These are phyloP conservation scores for Baudoinia panamericana DNA, from an alignment of 495 filamentous ascomycete species.

Conservation along the genomic window DNA sequence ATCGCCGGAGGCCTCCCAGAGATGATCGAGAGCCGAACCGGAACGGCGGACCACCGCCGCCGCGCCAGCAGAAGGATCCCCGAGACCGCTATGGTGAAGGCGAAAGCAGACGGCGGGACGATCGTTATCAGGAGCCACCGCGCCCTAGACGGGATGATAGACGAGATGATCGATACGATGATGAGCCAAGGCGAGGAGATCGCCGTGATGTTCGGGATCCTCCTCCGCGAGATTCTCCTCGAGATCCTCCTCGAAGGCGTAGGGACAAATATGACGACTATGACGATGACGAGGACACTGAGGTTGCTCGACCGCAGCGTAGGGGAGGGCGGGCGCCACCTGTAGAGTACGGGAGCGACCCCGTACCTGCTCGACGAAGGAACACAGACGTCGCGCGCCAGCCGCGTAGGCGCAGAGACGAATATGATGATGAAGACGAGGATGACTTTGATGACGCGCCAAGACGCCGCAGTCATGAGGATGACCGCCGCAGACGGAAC, in stretches of 20 bases:
- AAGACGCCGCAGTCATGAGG: conserved; percentile 4
- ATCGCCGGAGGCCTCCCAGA: no score
- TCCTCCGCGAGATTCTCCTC: background rate
- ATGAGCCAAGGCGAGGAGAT: background rate
- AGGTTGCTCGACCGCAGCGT: no score
- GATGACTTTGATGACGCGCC: conserved; percentile 8
- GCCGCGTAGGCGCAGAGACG: conserved; percentile 2
- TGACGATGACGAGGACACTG: conserved; percentile 12
- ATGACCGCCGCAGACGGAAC: conserved; percentile 8
- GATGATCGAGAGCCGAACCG: conserved; percentile 3
- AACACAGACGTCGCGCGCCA: conserved; percentile 11
- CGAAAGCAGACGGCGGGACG: background rate
- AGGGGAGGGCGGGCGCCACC: background rate
- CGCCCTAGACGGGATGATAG: conserved; percentile 3
- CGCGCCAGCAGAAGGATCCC: background rate
- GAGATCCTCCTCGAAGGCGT: conserved; percentile 6
- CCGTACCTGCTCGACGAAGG: conserved; percentile 6
- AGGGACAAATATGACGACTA: conserved; percentile 9
- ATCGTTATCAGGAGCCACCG: conserved; percentile 5
- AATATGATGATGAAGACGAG: conserved; percentile 10
- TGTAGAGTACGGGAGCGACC: conserved; percentile 19
- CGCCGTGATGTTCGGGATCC: background rate
- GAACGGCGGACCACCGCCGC: background rate
- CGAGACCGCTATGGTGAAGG: background rate
- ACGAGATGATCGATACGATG: conserved; percentile 1